A percentile compares a stretch with the other conserved stretches of the same genome.
Evolutionary conservation across 2,329 filamentous ascomycete genomes (phyloP).

Genomic region (Colletotrichum magnum): DNA sequence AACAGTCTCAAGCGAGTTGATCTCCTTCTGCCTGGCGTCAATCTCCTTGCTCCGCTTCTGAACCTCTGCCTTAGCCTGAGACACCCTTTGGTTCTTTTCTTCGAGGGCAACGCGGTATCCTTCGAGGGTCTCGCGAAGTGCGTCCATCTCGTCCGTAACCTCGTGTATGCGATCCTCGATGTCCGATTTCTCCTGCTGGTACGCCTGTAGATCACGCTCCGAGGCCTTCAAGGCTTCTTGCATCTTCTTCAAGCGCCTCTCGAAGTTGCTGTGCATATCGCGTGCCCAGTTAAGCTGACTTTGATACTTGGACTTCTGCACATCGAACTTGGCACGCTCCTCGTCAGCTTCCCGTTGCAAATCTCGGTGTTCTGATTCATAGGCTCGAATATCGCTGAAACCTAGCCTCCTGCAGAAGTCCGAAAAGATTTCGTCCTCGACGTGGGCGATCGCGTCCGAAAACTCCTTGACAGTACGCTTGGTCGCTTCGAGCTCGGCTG

Average conservation of each 20-base stretch:
- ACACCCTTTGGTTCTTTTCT: slow-evolving; percentile 80
- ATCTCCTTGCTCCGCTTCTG: slow-evolving; percentile 89
- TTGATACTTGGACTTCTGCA: slow-evolving; percentile 83
- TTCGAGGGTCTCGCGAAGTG: slow-evolving; percentile 79
- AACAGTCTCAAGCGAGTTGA: slow-evolving; percentile 85
- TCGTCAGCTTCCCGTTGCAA: slow-evolving; percentile 91
- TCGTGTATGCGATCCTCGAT: slow-evolving; percentile 82
- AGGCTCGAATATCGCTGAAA: slow-evolving; percentile 90
- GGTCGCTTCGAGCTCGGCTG: slow-evolving; percentile 74
- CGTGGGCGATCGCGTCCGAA: slow-evolving; percentile 76
- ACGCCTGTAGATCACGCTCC: slow-evolving; percentile 76
- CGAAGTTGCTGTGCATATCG: slow-evolving; percentile 68
- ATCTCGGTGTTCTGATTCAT: slow-evolving; percentile 93
- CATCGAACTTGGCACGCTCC: slow-evolving; percentile 88
- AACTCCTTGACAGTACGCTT: slow-evolving; percentile 66
- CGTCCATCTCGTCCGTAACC: slow-evolving; percentile 82
- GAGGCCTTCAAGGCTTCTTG: slow-evolving; percentile 77
- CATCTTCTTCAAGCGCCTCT: slow-evolving; percentile 77
- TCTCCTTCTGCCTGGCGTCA: slow-evolving; percentile 78
- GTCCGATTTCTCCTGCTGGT: slow-evolving; percentile 79
- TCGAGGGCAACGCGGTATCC: slow-evolving; percentile 77
- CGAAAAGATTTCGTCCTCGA: slow-evolving; percentile 90
- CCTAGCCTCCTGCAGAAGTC: slow-evolving; percentile 89
- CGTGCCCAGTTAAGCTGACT: slow-evolving; percentile 71
- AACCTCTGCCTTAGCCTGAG: slow-evolving; percentile 83